Percentiles rank a stretch among this genome's conserved stretches.
These are phyloP conservation scores for Beauveria caledonica DNA, from an alignment of 2,329 filamentous ascomycete genomes.

Conservation along the genomic window DNA sequence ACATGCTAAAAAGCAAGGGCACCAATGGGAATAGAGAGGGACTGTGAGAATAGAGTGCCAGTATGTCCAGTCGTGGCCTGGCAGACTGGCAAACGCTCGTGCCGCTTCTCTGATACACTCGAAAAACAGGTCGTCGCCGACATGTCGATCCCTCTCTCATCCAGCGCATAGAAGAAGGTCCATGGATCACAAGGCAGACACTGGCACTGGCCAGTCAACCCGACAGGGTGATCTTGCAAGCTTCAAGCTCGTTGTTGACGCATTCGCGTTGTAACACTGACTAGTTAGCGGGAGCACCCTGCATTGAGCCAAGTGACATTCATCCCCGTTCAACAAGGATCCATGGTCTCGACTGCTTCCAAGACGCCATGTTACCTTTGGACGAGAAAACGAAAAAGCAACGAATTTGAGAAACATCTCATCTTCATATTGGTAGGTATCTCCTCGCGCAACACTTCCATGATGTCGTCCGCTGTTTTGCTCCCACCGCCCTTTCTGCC, in stretches of 20 bases:
- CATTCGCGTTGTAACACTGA: slow-evolving; percentile 1
- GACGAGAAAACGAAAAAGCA: neutral
- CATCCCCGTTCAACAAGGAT: neutral
- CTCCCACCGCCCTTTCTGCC: too few species aligned
- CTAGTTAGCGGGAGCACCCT: neutral
- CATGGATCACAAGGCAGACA: neutral
- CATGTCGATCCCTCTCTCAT: neutral
- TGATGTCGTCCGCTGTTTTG: too few species aligned
- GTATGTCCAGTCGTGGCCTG: neutral
- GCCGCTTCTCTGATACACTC: neutral
- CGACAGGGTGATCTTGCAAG: neutral
- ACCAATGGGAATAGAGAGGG: neutral
- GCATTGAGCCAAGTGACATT: neutral
- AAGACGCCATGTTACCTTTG: neutral
- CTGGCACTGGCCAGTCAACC: neutral
- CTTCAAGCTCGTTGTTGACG: neutral
- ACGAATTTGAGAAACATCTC: neutral
- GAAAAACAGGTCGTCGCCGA: neutral
- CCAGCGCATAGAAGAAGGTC: too few species aligned
- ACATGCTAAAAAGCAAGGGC: neutral
- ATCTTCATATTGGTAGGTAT: neutral
- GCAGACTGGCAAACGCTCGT: neutral
- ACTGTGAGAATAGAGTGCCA: neutral
- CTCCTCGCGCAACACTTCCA: too few species aligned
- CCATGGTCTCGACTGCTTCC: neutral